Evolutionary conservation across 179 eudicot species (phyloP).

Genomic region (Spergularia azorica): DNA sequence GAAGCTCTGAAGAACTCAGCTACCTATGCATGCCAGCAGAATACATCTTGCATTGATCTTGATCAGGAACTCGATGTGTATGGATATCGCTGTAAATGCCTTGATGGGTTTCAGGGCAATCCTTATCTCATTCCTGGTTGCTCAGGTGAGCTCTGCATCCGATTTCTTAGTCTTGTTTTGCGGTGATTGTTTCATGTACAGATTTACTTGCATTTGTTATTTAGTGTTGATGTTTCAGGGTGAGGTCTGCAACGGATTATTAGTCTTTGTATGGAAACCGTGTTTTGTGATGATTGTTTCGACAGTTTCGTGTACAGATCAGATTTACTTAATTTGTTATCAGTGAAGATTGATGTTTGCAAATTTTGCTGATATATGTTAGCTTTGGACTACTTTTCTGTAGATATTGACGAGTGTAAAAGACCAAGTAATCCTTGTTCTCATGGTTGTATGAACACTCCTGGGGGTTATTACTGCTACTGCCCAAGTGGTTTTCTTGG

Average conservation of each 20-base stretch:
- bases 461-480: background rate
- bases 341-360: background rate
- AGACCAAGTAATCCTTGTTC: conserved; percentile 4
- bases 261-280: too few species aligned
- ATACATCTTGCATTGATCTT: conserved; percentile 17
- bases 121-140: conserved; percentile 41
- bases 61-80: background rate
- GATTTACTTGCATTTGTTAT: too few species aligned
- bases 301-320: too few species aligned
- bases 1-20: conserved; percentile 22
- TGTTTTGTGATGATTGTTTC: too few species aligned
- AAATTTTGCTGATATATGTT: too few species aligned
- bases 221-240: too few species aligned
- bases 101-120: conserved; percentile 32
- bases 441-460: conserved; percentile 7
- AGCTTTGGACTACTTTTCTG: background rate
- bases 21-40: conserved; percentile 11
- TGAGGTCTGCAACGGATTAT: too few species aligned
- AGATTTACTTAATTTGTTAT: background rate
- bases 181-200: too few species aligned
- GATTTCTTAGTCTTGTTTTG: too few species aligned
- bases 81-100: conserved; percentile 42
- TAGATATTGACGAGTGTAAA: conserved; percentile 17
- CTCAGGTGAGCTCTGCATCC: conserved; percentile 19
- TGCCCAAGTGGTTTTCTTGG: too few species aligned